Base-by-base conservation (phyloP, 2,329 filamentous ascomycete genomes). In the Aureobasidium lini region DNA sequence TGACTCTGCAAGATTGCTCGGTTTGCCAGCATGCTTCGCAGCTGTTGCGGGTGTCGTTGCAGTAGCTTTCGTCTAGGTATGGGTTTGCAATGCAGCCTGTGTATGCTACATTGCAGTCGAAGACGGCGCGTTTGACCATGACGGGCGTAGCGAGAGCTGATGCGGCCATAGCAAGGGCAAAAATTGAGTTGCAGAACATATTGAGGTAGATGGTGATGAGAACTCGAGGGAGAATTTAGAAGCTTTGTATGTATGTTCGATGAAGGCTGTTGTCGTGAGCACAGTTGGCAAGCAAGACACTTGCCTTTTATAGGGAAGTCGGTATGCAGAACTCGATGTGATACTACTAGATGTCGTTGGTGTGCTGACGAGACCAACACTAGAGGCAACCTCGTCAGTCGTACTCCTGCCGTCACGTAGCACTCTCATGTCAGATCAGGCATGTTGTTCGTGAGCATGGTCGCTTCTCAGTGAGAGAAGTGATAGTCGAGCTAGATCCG, bases 21-120 rank as follows among this genome's bases (percentile, higher is more conserved):
- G 48, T 40, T 29, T 52, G 48, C 48, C 48, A 52, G 48, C 48
- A 52, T 23, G 36, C 36, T 52, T 52, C 48, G 36, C 48, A 52
- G 34, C 29, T 52, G 48, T 52, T 52, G 48, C 48, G 48, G 8
- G n/a, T 29, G 48, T 39, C 34, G 48, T 28, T 52, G 48, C 48
- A 52, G 34, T 52, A 50, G 18, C 32, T 50, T 5, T 50, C 47
- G 23, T 3, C 6, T 1, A 23, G 34, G 13, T 52, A 40, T 6
- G 48, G 48, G 11, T 52, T 40, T 40, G 48, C 36, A 4, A 52
- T 31, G 8, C 48, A 52, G 23, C 6, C 3, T 18, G 16, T 15
- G 15, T 40, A 52, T 13, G 48, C 48, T n/a, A 52, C 36, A 7
- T 52, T 52, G 48, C 48, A 52, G 23, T 52, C 48, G 48, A 52